Conservation (phyloP, 2,329 filamentous ascomycete genomes). For the Aspergillus novoparasiticus region DNA sequence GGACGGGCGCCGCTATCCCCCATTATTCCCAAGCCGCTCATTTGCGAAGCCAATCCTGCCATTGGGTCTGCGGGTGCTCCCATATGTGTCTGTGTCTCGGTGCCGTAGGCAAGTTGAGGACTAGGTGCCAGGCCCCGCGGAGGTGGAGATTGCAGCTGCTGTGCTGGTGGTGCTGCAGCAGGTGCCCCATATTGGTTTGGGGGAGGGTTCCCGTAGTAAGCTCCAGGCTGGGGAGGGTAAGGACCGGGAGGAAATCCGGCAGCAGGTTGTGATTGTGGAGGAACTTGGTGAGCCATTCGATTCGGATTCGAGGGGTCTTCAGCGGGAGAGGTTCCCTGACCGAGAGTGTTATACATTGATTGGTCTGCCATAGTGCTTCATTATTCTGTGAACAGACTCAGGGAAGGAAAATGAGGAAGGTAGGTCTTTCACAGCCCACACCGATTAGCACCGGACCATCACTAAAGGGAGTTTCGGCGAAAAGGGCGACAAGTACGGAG, state of each 20-base stretch:
- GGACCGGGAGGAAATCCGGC: constrained; percentile 38
- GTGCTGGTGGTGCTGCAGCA: constrained; percentile 23
- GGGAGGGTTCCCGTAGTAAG: constrained; percentile 37
- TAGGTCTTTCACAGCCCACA: constrained; percentile 9
- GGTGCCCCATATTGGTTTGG: constrained; percentile 37
- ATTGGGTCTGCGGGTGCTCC: constrained; percentile 36
- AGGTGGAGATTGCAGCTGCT: constrained; percentile 28
- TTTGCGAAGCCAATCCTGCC: constrained; percentile 61
- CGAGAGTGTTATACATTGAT: constrained; percentile 44
- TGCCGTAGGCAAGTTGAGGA: constrained; percentile 31
- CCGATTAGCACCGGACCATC: constrained; percentile 14
- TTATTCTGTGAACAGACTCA: constrained; percentile 21
- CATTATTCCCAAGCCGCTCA: constrained; percentile 74
- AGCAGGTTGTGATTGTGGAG: constrained; percentile 55
- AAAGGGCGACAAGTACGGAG: constrained; percentile 13
- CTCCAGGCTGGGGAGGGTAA: constrained; percentile 42
- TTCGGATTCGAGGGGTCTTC: constrained; percentile 60
- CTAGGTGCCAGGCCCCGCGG: constrained; percentile 24
- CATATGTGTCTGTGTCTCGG: constrained; percentile 28
- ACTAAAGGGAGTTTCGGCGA: constrained; percentile 1
- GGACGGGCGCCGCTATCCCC: constrained; percentile 49
- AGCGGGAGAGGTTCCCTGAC: constrained; percentile 34
- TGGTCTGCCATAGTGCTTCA: constrained; percentile 46
- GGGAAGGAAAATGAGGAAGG: constrained; percentile 8
- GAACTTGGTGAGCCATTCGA: constrained; percentile 51